Evolutionary conservation across 139 green algal species (phyloP).

Genomic region (Chloropicon primus): DNA sequence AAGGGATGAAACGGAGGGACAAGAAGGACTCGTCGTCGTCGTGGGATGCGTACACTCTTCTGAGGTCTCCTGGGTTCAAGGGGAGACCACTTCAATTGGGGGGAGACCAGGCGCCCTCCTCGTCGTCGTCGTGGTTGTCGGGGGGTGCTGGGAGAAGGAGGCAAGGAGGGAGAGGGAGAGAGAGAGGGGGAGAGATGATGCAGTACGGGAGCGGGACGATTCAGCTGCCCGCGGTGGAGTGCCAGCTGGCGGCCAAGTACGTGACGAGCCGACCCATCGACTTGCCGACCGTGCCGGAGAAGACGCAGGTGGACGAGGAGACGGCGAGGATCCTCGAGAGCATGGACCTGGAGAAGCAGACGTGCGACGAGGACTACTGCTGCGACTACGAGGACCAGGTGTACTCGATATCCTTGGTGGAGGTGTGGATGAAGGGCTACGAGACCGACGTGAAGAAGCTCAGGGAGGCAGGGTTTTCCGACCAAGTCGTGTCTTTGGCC

Average conservation of each 20-base stretch:
- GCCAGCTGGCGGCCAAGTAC: background rate
- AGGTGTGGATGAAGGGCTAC: background rate
- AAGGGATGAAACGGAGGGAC: no score
- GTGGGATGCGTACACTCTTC: no score
- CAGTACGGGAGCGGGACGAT: background rate
- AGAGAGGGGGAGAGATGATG: background rate
- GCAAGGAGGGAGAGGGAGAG: no score
- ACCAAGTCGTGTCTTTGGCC: background rate
- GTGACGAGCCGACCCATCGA: background rate
- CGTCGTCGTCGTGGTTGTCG: no score
- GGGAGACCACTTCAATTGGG: no score
- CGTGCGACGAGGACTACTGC: background rate
- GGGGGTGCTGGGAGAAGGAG: no score
- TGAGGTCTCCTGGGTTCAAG: no score
- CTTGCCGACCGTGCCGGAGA: background rate
- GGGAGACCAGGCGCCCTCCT: no score
- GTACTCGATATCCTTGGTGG: background rate
- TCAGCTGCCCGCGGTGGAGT: background rate
- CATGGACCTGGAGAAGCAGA: background rate
- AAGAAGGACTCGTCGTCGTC: no score
- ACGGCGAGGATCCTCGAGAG: background rate
- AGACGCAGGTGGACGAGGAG: background rate
- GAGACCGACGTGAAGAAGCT: background rate
- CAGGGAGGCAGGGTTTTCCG: background rate
- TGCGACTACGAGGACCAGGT: background rate